Evolutionary conservation across 1,284 basidiomycete genomes (phyloP).

Genomic region (Volvariella volvacea): DNA sequence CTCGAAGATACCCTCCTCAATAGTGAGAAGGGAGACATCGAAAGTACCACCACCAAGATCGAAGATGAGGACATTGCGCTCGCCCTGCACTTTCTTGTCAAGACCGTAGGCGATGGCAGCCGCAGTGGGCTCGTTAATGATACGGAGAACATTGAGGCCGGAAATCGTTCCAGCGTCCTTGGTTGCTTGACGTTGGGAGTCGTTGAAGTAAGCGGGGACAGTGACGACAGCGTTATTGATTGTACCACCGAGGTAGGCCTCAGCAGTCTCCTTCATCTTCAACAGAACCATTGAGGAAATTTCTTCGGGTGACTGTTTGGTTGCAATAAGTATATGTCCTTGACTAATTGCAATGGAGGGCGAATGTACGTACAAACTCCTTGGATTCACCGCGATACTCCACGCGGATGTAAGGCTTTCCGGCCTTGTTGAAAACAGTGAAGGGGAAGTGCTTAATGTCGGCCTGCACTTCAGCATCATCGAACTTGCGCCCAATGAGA

Average conservation of each 20-base stretch:
- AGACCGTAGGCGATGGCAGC: constrained; percentile 95
- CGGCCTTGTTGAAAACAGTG: constrained; percentile 75
- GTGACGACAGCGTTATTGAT: constrained; percentile 90
- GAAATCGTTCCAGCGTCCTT: constrained; percentile 92
- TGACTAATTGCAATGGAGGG: constrained; percentile 5
- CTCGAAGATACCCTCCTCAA: constrained; percentile 98
- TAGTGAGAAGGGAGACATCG: constrained; percentile 96
- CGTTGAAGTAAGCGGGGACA: constrained; percentile 79
- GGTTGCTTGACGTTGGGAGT: constrained; percentile 93
- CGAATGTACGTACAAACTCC: constrained; percentile 75
- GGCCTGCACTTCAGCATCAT: constrained; percentile 85
- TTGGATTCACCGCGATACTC: constrained; percentile 90
- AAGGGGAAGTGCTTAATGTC: constrained; percentile 97
- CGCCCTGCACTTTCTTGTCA: constrained; percentile 80
- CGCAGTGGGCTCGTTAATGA: constrained; percentile 95
- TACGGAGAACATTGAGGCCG: constrained; percentile 90
- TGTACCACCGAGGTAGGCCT: constrained; percentile 87
- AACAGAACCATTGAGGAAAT: constrained; percentile 95
- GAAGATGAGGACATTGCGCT: constrained; percentile 95
- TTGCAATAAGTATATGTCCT: constrained; percentile 8
- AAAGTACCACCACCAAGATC: constrained; percentile 99
- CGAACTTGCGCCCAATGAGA: constrained; percentile 39
- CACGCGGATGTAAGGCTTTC: constrained; percentile 87
- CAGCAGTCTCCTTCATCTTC: constrained; percentile 99
- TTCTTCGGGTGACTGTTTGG: constrained; percentile 80